Conservation (phyloP, 768 basidiomycete genomes). For the Suillus hirtellus region DNA sequence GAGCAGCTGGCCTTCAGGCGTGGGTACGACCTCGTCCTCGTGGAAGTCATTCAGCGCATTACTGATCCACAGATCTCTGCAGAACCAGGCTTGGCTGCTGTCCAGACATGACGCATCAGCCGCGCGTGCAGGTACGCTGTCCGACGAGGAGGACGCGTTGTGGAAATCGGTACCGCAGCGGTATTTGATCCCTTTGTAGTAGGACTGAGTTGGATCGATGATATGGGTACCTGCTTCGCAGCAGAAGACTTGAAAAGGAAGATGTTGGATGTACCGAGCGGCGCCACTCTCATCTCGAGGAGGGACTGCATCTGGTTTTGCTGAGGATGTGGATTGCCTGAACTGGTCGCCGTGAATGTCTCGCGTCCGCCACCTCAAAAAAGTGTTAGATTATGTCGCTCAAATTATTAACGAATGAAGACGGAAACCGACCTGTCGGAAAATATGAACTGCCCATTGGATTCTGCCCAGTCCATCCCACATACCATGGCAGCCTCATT, state of each 20-base stretch:
- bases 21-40: conserved; percentile 41
- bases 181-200: conserved; percentile 88
- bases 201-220: conserved; percentile 93
- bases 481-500: conserved; percentile 99
- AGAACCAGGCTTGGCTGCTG: conserved; percentile 98
- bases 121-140: conserved; percentile 52
- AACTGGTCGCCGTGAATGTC: conserved; percentile 99
- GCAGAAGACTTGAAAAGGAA: conserved; percentile 98
- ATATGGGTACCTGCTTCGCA: conserved; percentile 98
- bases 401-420: conserved; percentile 5
- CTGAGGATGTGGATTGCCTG: conserved; percentile 92
- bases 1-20: conserved; percentile 30
- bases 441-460: conserved; percentile 96
- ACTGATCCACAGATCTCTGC: conserved; percentile 93
- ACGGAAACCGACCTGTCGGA: conserved; percentile 76
- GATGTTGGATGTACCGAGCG: conserved; percentile 82
- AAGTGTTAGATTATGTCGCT: conserved; percentile 3
- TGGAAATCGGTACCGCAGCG: conserved; percentile 80
- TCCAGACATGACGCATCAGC: conserved; percentile 90
- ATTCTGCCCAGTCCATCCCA: conserved; percentile 99
- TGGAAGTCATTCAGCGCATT: conserved; percentile 77
- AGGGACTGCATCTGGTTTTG: conserved; percentile 86
- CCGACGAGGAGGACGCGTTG: conserved; percentile 69
- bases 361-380: conserved; percentile 86
- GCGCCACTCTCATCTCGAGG: conserved; percentile 86